A percentile compares a stretch with the other conserved stretches of the same genome.
These are phyloP conservation scores for Hansenula sp. DNA, from an alignment of 1,139 yeast species.

Conservation along the genomic window DNA sequence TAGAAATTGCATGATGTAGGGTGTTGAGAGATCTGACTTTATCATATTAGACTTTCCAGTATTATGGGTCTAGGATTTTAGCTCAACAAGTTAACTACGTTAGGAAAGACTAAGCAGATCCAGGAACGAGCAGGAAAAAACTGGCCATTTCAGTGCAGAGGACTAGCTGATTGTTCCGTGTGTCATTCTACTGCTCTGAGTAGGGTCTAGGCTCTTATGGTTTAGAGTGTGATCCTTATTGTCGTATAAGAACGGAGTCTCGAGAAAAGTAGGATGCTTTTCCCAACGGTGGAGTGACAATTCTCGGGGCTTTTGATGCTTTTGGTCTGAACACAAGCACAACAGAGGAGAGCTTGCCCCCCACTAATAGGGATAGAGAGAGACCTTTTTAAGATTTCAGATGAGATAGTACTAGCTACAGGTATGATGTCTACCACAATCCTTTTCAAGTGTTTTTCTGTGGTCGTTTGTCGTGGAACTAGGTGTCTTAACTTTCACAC, in stretches of 20 bases:
- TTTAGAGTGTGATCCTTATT: too few relatives aligned
- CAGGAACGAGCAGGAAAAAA: not conserved
- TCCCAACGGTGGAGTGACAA: not conserved
- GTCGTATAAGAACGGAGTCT: not conserved
- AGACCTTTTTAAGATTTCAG: too few relatives aligned
- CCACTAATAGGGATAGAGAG: too few relatives aligned
- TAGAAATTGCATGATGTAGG: conserved; percentile 1
- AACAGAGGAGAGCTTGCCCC: too few relatives aligned
- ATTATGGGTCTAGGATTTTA: too few relatives aligned
- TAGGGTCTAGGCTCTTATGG: too few relatives aligned
- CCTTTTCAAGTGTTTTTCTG: not conserved
- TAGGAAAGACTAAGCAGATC: not conserved
- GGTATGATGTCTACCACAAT: too few relatives aligned
- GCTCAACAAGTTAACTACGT: not conserved
- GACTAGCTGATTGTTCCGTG: not conserved
- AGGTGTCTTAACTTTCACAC: not conserved
- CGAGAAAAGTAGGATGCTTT: not conserved
- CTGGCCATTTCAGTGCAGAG: not conserved
- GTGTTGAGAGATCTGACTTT: not conserved
- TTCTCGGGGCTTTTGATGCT: too few relatives aligned
- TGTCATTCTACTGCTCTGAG: too few relatives aligned
- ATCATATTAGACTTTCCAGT: too few relatives aligned
- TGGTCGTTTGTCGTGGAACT: not conserved
- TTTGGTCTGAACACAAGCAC: too few relatives aligned
- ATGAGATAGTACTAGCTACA: too few relatives aligned